Conservation (phyloP, 768 basidiomycete genomes). For the Suillus brevipes region DNA sequence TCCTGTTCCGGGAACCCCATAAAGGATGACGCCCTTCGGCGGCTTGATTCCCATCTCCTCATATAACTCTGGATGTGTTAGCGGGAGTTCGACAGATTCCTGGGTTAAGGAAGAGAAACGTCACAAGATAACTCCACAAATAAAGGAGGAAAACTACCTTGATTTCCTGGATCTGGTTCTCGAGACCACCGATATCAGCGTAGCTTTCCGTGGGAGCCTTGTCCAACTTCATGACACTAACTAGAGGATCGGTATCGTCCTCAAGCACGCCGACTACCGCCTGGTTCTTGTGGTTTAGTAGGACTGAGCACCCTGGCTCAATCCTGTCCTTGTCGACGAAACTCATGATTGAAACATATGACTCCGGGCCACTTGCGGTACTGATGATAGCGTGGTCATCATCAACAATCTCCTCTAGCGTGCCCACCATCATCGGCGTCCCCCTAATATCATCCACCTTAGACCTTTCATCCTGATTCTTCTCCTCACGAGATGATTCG, state of each 20-base stretch:
- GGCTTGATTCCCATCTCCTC: conserved; percentile 99
- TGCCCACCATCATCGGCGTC: conserved; percentile 97
- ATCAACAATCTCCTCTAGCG: conserved; percentile 96
- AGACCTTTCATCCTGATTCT: conserved; percentile 92
- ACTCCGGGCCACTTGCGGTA: conserved; percentile 92
- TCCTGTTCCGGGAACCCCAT: conserved; percentile 97
- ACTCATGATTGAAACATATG: conserved; percentile 96
- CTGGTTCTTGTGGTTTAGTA: conserved; percentile 95
- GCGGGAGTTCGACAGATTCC: conserved; percentile 97
- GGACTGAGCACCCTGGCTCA: conserved; percentile 93
- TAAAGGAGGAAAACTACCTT: conserved; percentile 54
- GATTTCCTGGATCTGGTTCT: conserved; percentile 97
- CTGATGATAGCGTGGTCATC: conserved; percentile 99
- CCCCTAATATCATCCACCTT: conserved; percentile 94
- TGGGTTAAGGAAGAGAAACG: conserved; percentile 26
- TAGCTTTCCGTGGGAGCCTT: conserved; percentile 99
- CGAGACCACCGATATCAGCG: conserved; percentile 96
- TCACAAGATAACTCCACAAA: neutral
- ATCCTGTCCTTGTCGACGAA: conserved; percentile 98
- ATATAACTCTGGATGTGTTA: conserved; percentile 97
- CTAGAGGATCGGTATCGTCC: conserved; percentile 94
- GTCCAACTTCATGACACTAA: conserved; percentile 98
- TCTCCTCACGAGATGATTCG: conserved; percentile 85
- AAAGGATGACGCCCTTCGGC: conserved; percentile 99
- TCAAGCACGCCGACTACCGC: conserved; percentile 93